Base-by-base conservation (phyloP, 73 alveolate species). In the Stentor roeselii region DNA sequence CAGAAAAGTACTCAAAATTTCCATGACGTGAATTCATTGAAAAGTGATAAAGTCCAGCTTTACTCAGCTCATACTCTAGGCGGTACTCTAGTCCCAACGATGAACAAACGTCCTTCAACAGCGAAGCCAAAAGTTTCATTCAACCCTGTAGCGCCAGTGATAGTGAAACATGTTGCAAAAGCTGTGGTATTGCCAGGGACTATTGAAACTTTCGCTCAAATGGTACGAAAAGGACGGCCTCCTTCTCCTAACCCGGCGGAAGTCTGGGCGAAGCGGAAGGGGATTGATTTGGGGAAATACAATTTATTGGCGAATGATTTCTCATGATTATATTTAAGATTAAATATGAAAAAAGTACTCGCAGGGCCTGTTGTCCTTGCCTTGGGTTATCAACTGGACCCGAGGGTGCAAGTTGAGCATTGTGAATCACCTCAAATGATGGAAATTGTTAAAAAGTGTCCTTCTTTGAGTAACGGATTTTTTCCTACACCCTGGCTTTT, bases 1-100 rank as follows among this genome's bases (percentile, higher is more conserved):
- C 67, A 50, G 67, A 50, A 50, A 50, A 50, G 67, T 21, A 50
- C 21, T 6, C 67, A 50, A 50, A 11, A 11, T 11, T 50, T 50
- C 21, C 6, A 50, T 50, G 67, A 6, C 21, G 21, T 21, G 21
- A 36, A 61, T 61, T 61, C 42, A 11, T 36, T 14, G 38, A 30
- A 30, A 6, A 6, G 21, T 15, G 60, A 15, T n/a, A 76, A 76
- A 76, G 74, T 76, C 36, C 27, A 30, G 2, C 37, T 76, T 15
- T 35, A 39, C 34, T n/a, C 60, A 37, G 84, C 84, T 21, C n/a
- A n/a, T 76, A 76, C 84, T 21, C 37, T 76, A 27, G 84, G 84
- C 1, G 21, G 67, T 1, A 27, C 82, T 21, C 39, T 76, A 76
- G 67, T 76, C 76, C 84, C 84, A 39, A 76, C 60, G 1, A 27